A percentile compares a stretch with the other conserved stretches of the same genome.
These are phyloP conservation scores for Soucietia sequanensis DNA, from an alignment of 805 yeast species.

Conservation along the genomic window DNA sequence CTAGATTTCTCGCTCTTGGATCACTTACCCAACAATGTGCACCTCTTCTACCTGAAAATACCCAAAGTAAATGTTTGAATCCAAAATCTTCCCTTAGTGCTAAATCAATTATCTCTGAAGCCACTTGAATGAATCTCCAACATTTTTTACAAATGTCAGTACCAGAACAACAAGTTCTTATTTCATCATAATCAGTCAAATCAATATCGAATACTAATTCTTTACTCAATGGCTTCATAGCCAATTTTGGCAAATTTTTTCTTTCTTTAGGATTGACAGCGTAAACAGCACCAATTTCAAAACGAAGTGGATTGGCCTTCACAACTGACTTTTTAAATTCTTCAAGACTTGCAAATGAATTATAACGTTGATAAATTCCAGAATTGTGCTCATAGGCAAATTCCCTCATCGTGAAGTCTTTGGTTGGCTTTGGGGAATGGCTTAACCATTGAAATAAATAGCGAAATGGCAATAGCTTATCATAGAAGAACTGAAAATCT, in stretches of 20 bases:
- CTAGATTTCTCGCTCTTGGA: constrained; percentile 68
- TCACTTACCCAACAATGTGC: constrained; percentile 99
- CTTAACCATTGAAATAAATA: constrained; percentile 85
- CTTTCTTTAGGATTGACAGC: constrained; percentile 84
- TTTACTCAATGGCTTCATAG: constrained; percentile 77
- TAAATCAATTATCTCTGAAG: constrained; percentile 68
- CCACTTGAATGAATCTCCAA: constrained; percentile 89
- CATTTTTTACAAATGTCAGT: constrained; percentile 84
- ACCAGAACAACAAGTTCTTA: constrained; percentile 89
- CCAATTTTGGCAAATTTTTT: constrained; percentile 69
- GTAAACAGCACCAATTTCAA: constrained; percentile 93
- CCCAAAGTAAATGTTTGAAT: constrained; percentile 84
- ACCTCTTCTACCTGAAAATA: constrained; percentile 97
- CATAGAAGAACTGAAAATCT: constrained; percentile 73
- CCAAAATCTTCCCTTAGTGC: constrained; percentile 89
- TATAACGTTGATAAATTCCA: constrained; percentile 89
- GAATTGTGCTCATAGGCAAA: constrained; percentile 87
- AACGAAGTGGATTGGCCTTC: constrained; percentile 77
- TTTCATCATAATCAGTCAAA: constrained; percentile 92
- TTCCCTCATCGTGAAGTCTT: constrained; percentile 85
- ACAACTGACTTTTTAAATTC: constrained; percentile 80
- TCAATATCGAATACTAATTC: constrained; percentile 96
- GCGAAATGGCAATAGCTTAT: constrained; percentile 70
- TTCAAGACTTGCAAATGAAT: constrained; percentile 62
- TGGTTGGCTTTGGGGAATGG: constrained; percentile 73